Evolutionary conservation across 2,329 filamentous ascomycete genomes (phyloP), one percentile per base, ranked within the genome.

Genomic region (Sclerotinia minor): DNA sequence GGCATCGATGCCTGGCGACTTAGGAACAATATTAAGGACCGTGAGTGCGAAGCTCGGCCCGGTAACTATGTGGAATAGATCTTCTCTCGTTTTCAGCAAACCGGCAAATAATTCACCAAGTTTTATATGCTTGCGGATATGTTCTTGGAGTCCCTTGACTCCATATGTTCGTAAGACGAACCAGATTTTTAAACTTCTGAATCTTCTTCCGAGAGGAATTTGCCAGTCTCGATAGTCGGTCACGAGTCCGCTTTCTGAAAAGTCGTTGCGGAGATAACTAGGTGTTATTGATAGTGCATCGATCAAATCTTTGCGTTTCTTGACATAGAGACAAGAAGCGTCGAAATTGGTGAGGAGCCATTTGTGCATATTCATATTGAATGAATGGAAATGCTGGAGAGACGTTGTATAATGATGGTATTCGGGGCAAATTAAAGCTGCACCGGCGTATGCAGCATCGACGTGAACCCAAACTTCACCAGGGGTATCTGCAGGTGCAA

Each of bases 201-300:
- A 98, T 21, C 94, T 85, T 3, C 94, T 84, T 11, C 94, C 94
- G 0, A 98, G 87, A 0, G 94, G 93, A 75, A 98, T 96, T 80
- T 97, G 93, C 94, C 94, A 98, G 82, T 98, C 94, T 58, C 94
- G 87, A 81, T 97, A 97, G 79, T 98, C 94, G 32, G 92, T 97
- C 0, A 97, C 94, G 2, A 94, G 84, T 0, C 92, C 93, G 49
- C 85, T 86, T 73, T 95, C 92, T 4, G 90, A 91, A 80, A 89
- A 92, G 5, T 87, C 81, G 79, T 97, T 97, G 71, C 88, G 85
- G 38, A 97, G 86, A 81, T 96, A 97, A 5, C 89, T 85, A 0
- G 92, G 92, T 21, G 89, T 89, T 76, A 95, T 90, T 76, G 87
- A 89, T 53, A 97, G 84, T 0, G 93, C 91, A 70, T 89, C 84